phyloP scores from a whole-genome alignment of 768 basidiomycete genomes.

The Termitomyces sp. region DNA sequence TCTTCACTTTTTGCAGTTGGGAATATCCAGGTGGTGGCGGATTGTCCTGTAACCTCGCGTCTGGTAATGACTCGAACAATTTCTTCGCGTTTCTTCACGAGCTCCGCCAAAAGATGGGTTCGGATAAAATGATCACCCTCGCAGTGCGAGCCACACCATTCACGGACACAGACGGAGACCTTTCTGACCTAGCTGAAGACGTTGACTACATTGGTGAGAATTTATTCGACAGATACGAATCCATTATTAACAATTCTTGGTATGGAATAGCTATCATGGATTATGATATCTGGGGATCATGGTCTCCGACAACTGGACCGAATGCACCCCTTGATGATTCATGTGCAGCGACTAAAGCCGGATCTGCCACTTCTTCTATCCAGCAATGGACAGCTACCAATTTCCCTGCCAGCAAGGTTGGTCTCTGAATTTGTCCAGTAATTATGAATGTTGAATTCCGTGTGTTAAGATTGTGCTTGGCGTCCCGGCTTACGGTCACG shows the following conservation, averaged over 20 bases:
- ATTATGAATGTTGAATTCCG: background rate
- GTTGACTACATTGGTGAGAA: conserved; percentile 43
- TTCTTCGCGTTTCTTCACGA: conserved; percentile 71
- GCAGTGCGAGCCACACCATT: conserved; percentile 40
- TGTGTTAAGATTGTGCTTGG: conserved; percentile 61
- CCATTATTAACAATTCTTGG: background rate
- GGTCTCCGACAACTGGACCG: conserved; percentile 54
- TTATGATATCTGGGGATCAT: conserved; percentile 52
- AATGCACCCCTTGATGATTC: conserved; percentile 79
- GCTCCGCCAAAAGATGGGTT: conserved; percentile 48
- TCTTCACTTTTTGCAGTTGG: conserved; percentile 42
- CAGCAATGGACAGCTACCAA: conserved; percentile 69
- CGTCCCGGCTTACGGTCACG: conserved; percentile 76
- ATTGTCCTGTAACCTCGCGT: conserved; percentile 64
- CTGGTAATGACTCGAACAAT: conserved; percentile 62
- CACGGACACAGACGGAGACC: conserved; percentile 53
- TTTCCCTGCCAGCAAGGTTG: conserved; percentile 51
- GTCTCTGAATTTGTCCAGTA: background rate
- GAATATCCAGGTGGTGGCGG: conserved; percentile 74
- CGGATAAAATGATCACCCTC: conserved; percentile 52
- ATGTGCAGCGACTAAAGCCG: conserved; percentile 57
- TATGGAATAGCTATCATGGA: conserved; percentile 47
- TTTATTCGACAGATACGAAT: background rate
- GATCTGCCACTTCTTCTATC: conserved; percentile 72
- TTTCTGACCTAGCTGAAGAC: conserved; percentile 64